Evolutionary conservation across 345 rosid genomes (phyloP).

Genomic region (Boechera divaricarpa): DNA sequence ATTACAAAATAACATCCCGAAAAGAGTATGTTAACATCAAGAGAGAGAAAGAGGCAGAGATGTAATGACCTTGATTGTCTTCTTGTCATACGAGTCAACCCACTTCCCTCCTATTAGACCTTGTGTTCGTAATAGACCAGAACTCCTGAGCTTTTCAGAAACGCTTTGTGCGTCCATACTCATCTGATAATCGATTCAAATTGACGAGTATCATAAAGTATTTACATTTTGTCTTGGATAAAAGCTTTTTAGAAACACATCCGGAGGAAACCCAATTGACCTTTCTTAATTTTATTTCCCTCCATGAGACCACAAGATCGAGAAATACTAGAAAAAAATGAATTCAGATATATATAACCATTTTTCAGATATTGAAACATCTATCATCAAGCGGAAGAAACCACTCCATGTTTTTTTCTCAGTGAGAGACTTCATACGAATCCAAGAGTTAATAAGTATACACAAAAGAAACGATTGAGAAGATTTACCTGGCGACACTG

Average conservation of each 20-base stretch:
- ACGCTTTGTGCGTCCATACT: slow-evolving; percentile 59
- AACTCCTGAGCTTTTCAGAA: slow-evolving; percentile 51
- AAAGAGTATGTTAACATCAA: not conserved
- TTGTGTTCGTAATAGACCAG: slow-evolving; percentile 67
- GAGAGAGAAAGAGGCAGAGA: slow-evolving; percentile 11
- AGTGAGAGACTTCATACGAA: not conserved
- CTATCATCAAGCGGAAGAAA: slow-evolving; percentile 19
- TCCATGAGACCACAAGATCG: slow-evolving; percentile 1
- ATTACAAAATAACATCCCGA: not conserved
- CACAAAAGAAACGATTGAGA: not conserved
- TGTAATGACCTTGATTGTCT: slow-evolving; percentile 64
- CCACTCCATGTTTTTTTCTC: not conserved
- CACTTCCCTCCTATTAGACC: slow-evolving; percentile 92
- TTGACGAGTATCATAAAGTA: not conserved
- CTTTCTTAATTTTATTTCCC: not conserved
- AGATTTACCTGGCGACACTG: slow-evolving; percentile 40
- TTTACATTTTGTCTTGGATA: not conserved
- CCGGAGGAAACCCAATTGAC: not conserved
- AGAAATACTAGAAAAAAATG: not conserved
- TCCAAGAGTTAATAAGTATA: not conserved
- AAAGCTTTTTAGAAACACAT: not conserved
- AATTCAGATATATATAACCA: not conserved
- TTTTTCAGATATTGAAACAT: not conserved
- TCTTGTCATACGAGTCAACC: slow-evolving; percentile 76
- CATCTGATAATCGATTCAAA: slow-evolving; percentile 53